Conservation (phyloP, 169 alveolate genomes). For the Eimeria acervulina region DNA sequence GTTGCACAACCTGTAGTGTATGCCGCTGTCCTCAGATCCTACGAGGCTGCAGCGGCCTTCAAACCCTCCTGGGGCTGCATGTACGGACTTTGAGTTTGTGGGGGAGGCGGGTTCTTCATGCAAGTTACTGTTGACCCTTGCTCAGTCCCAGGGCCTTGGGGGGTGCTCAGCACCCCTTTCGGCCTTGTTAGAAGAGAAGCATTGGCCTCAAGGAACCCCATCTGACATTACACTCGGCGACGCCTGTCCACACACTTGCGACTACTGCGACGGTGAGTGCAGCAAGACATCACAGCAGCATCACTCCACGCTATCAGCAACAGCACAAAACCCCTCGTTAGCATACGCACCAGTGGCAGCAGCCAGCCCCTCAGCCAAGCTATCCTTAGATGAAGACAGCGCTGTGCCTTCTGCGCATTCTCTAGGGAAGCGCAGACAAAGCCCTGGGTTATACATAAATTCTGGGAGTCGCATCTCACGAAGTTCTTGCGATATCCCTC, state of each 20-base stretch:
- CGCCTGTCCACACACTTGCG: conserved; percentile 72
- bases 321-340: not conserved
- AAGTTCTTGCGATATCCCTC: not conserved
- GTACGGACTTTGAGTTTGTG: conserved; percentile 78
- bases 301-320: not conserved
- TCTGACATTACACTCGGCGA: conserved; percentile 47
- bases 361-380: not conserved
- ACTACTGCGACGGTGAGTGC: conserved; percentile 60
- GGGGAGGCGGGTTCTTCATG: conserved; percentile 72
- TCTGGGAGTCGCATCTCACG: not conserved
- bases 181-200: conserved; percentile 41
- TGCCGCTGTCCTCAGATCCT: conserved; percentile 36
- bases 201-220: conserved; percentile 76
- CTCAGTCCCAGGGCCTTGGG: conserved; percentile 69
- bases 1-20: not conserved
- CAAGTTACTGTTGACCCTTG: conserved; percentile 62
- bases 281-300: not conserved
- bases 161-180: conserved; percentile 70
- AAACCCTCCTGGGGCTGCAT: conserved; percentile 40
- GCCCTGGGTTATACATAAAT: not conserved
- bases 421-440: not conserved
- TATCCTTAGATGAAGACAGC: not conserved
- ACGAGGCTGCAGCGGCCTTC: conserved; percentile 74
- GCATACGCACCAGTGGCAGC: not conserved
- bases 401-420: not conserved